A percentile compares a stretch with the other conserved stretches of the same genome.
phyloP scores from a whole-genome alignment of 2,329 filamentous ascomycete species.

The Paraphaeosphaeria minitans region DNA sequence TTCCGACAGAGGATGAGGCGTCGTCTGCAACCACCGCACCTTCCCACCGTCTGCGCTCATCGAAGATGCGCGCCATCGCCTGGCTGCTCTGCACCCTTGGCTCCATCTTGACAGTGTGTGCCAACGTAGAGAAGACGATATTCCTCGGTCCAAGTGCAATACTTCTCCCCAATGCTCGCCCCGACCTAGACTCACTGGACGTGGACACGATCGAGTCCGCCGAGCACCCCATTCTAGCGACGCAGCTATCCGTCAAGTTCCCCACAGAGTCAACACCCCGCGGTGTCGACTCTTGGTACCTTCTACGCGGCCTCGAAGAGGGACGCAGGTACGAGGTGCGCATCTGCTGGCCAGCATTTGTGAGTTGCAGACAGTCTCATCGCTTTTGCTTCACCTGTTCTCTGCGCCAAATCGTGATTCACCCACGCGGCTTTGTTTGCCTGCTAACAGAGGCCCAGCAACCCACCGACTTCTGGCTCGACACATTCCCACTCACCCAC shows the following conservation, averaged over 20 bases:
- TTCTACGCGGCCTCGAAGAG: constrained; percentile 71
- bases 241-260: constrained; percentile 70
- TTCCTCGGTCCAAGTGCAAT: constrained; percentile 73
- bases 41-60: constrained; percentile 15
- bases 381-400: background rate
- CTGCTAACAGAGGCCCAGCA: constrained; percentile 61
- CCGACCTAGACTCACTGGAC: constrained; percentile 64
- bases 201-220: constrained; percentile 68
- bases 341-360: constrained; percentile 91
- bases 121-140: constrained; percentile 90
- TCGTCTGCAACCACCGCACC: background rate
- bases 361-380: constrained; percentile 56
- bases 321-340: constrained; percentile 86
- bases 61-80: constrained; percentile 43
- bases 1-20: constrained; percentile 1
- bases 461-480: constrained; percentile 79
- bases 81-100: constrained; percentile 36
- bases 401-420: background rate
- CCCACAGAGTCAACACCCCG: constrained; percentile 58
- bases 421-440: constrained; percentile 15
- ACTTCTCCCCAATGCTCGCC: constrained; percentile 60
- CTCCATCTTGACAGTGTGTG: constrained; percentile 50
- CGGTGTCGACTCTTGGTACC: constrained; percentile 76
- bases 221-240: constrained; percentile 60
- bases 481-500: constrained; percentile 64